Evolutionary conservation across 129 eudicot genomes (phyloP).

Genomic region (Chrysanthemum seticuspe): DNA sequence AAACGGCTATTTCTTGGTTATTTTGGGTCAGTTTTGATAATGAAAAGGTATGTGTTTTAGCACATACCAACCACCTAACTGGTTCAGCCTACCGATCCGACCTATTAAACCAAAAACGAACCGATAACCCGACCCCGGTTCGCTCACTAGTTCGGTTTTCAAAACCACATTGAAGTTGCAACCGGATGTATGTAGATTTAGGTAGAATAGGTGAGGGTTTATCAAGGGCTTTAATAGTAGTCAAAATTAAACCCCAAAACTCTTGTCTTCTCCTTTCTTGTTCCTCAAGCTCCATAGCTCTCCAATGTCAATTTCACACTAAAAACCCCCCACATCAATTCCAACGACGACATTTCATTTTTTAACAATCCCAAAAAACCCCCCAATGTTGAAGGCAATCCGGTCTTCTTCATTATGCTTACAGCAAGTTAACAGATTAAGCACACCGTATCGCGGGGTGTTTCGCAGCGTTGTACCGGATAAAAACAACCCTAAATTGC

Average conservation of each 20-base stretch:
- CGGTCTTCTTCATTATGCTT: slow-evolving; percentile 47
- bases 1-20: no score
- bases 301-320: slow-evolving; percentile 50
- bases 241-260: slow-evolving; percentile 11
- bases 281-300: slow-evolving; percentile 29
- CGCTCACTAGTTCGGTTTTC: no score
- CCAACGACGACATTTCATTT: not conserved
- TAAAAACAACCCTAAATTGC: slow-evolving; percentile 46
- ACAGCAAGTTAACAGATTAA: slow-evolving; percentile 30
- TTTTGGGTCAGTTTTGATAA: no score
- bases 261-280: slow-evolving; percentile 19
- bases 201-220: slow-evolving; percentile 38
- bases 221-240: slow-evolving; percentile 48
- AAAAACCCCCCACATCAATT: not conserved
- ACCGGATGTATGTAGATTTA: not conserved
- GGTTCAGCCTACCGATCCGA: no score
- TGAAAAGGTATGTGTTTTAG: no score
- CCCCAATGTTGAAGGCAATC: slow-evolving; percentile 65
- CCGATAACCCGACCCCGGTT: no score
- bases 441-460: slow-evolving; percentile 26
- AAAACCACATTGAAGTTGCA: no score
- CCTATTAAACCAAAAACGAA: no score
- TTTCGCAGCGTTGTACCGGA: slow-evolving; percentile 31
- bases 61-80: no score
- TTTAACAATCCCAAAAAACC: slow-evolving; percentile 14